Percentiles rank a stretch among this genome's conserved stretches.
Conservation (phyloP, 345 rosid genomes). For the Melaleuca alternifolia region DNA sequence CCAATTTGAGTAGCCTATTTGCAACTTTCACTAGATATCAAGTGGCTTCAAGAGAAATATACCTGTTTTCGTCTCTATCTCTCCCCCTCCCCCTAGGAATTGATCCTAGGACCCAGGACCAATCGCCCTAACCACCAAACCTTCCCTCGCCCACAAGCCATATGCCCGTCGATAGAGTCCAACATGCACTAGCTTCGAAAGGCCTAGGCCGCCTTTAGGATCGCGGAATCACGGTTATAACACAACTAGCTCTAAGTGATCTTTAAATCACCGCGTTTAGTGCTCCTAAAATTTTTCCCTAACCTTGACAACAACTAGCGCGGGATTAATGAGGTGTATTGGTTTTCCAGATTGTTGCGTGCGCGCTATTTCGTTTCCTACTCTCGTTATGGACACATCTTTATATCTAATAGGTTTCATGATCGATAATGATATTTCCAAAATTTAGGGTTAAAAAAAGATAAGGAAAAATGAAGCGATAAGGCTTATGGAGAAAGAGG, state of each 20-base stretch:
- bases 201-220: background rate
- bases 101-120: background rate
- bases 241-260: background rate
- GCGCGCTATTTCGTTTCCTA: background rate
- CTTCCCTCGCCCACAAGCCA: accelerated
- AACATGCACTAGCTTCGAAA: background rate
- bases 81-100: background rate
- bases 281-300: background rate
- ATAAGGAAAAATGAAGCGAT: background rate
- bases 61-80: background rate
- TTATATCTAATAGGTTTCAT: background rate
- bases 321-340: background rate
- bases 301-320: background rate
- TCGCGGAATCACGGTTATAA: background rate
- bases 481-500: background rate
- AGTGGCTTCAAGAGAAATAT: background rate
- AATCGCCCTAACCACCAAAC: background rate
- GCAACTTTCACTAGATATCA: background rate
- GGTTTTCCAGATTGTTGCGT: background rate
- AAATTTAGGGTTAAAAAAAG: background rate
- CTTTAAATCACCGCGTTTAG: background rate
- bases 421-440: background rate
- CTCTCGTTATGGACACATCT: background rate
- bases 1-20: background rate
- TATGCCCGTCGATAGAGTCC: background rate